phyloP scores from a whole-genome alignment of 345 rosid species.

The Salix caprea region DNA sequence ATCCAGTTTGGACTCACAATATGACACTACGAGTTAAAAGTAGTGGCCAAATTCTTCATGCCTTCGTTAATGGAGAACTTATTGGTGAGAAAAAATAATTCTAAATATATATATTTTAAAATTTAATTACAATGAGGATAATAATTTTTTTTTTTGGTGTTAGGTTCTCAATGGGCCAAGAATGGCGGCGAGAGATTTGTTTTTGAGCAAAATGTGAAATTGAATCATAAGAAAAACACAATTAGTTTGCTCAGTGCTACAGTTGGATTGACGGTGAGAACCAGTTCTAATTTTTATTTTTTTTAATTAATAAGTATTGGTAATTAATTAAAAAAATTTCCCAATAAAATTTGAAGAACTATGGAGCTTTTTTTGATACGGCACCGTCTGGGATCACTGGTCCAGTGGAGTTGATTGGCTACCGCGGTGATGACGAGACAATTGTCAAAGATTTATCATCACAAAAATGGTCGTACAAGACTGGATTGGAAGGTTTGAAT shows the following conservation, averaged over 20 bases:
- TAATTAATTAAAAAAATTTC: no score
- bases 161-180: conserved; percentile 15
- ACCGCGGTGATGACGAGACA: conserved; percentile 6
- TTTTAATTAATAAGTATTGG: neutral
- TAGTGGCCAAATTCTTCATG: conserved; percentile 16
- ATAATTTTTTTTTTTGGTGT: neutral
- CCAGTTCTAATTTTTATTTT: neutral
- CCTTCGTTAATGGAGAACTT: conserved; percentile 12
- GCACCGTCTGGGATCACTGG: neutral
- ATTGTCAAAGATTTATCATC: conserved; percentile 13
- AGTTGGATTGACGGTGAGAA: conserved; percentile 11
- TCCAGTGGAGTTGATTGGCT: conserved; percentile 17
- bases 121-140: neutral
- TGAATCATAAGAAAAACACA: conserved; percentile 8
- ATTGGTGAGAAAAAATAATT: neutral
- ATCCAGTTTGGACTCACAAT: conserved; percentile 4
- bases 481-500: conserved; percentile 12
- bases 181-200: neutral
- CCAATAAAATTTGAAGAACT: conserved; percentile 2
- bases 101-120: no score
- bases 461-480: conserved; percentile 14
- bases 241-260: conserved; percentile 20
- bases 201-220: conserved; percentile 5
- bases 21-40: conserved; percentile 10
- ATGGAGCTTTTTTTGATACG: conserved; percentile 7